These are phyloP conservation scores for Euphorbia schlechtendalii DNA, from an alignment of 441 rosid species.

Conservation along the genomic window DNA sequence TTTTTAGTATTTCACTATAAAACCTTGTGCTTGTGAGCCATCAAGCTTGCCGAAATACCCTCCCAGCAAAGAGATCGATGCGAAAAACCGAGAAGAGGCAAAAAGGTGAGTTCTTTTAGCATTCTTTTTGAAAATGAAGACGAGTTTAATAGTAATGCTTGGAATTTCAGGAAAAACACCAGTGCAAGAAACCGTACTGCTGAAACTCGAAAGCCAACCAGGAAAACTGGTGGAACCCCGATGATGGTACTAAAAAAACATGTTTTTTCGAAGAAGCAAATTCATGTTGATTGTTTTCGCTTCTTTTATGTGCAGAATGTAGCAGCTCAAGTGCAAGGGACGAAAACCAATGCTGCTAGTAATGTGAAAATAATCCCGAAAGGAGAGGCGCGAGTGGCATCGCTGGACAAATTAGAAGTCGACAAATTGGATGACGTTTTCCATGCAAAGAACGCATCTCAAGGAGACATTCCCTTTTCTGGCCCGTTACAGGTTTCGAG, in stretches of 20 bases:
- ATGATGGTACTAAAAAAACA: constrained; percentile 55
- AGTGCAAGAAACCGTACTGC: constrained; percentile 50
- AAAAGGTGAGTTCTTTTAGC: constrained; percentile 62
- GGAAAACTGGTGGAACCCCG: constrained; percentile 44
- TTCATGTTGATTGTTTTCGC: constrained; percentile 12
- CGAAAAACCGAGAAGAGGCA: constrained; percentile 69
- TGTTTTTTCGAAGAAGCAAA: constrained; percentile 4
- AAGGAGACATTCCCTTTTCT: constrained; percentile 76
- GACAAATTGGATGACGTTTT: no score
- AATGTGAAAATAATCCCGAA: constrained; percentile 27
- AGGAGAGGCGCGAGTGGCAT: constrained; percentile 41
- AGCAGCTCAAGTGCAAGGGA: constrained; percentile 25
- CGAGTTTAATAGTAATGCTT: not conserved
- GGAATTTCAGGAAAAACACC: constrained; percentile 48
- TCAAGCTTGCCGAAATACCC: constrained; percentile 77
- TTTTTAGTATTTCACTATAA: constrained; percentile 48
- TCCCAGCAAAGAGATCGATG: constrained; percentile 92
- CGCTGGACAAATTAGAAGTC: constrained; percentile 43
- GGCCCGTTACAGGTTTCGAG: constrained; percentile 76
- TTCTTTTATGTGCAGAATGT: constrained; percentile 50
- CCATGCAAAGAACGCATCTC: constrained; percentile 78
- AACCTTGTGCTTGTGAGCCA: constrained; percentile 85
- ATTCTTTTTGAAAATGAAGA: no score
- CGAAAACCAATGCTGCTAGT: constrained; percentile 31
- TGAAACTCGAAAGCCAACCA: constrained; percentile 58